Base-by-base conservation (phyloP, 2,329 filamentous ascomycete genomes). In the Aspergillus alliaceus region DNA sequence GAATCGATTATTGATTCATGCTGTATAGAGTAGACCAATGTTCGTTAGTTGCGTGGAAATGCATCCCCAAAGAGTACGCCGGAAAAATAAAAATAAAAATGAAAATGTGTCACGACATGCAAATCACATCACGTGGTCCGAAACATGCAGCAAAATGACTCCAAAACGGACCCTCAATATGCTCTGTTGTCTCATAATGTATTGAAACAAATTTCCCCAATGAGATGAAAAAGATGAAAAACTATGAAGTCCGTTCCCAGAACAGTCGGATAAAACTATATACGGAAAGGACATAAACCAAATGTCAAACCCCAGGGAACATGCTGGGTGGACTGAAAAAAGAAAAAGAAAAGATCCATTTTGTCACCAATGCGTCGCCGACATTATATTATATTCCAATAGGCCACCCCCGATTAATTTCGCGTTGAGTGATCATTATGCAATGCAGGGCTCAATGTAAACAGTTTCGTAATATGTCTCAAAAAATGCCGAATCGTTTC, bases 401-500 rank as follows among this genome's bases (percentile, higher is more conserved):
- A 31, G n/a, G n/a, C 9, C 11, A 8, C 27, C 15, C 25, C 20
- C 42, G 20, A 12, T 20, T 9, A 44, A 7, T 14, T 20, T 24
- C 4, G 24, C 4, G 40, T 14, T 6, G 22, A n/a, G 9, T n/a
- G 20, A 47, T 47, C n/a, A 14, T 9, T 40, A 32, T 32, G 44
- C 44, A 31, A 32, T 32, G 27, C 44, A 29, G 44, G 29, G n/a
- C n/a, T 32, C 44, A 48, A n/a, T 51, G 31, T 25, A 51, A 32
- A 8, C 32, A 15, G n/a, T 12, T 48, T 32, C 44, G 44, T 32
- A 48, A 40, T 11, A 18, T 22, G 27, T 48, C n/a, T 48, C 44
- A 56, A 51, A 56, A 56, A 32, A 56, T 51, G 15, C 54, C 54
- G 29, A 56, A 56, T 47, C 54, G 54, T 46, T 56, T 56, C 42